phyloP scores from a whole-genome alignment of 805 yeast genomes.

The Candida vaughaniae region DNA sequence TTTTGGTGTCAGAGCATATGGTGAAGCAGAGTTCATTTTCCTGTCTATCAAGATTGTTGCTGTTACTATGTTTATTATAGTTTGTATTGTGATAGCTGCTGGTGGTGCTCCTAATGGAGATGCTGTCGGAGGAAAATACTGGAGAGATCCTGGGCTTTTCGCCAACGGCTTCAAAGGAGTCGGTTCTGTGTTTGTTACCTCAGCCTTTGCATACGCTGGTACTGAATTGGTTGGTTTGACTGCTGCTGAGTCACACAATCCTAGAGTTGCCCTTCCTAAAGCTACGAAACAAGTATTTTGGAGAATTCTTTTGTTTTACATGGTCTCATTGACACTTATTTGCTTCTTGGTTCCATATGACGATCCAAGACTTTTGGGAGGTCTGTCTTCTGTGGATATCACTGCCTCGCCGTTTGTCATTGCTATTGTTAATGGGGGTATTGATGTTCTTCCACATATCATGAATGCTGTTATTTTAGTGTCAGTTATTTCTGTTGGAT shows the following conservation, averaged over 20 bases:
- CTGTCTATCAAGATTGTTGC: conserved; percentile 64
- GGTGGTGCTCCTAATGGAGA: conserved; percentile 51
- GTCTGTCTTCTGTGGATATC: conserved; percentile 52
- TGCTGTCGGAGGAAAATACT: conserved; percentile 49
- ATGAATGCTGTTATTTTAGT: conserved; percentile 70
- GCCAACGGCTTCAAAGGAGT: conserved; percentile 47
- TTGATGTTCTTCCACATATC: conserved; percentile 63
- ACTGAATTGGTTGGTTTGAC: conserved; percentile 52
- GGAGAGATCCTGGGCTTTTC: conserved; percentile 56
- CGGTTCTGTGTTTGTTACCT: conserved; percentile 44
- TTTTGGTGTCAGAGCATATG: conserved; percentile 58
- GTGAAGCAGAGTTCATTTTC: conserved; percentile 65
- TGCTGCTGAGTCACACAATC: conserved; percentile 64
- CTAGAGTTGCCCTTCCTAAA: conserved; percentile 63
- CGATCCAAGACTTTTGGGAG: conserved; percentile 45
- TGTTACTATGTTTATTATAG: conserved; percentile 54
- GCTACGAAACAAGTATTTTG: conserved; percentile 83
- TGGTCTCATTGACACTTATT: conserved; percentile 50
- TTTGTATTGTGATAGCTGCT: conserved; percentile 43
- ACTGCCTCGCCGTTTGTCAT: conserved; percentile 75
- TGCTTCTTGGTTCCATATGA: conserved; percentile 75
- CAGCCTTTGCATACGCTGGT: conserved; percentile 56
- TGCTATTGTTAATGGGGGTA: conserved; percentile 66
- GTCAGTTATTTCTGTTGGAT: conserved; percentile 71
- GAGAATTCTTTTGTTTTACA: conserved; percentile 73